Conservation (phyloP, 768 basidiomycete species). For the Suillus weaverae region DNA sequence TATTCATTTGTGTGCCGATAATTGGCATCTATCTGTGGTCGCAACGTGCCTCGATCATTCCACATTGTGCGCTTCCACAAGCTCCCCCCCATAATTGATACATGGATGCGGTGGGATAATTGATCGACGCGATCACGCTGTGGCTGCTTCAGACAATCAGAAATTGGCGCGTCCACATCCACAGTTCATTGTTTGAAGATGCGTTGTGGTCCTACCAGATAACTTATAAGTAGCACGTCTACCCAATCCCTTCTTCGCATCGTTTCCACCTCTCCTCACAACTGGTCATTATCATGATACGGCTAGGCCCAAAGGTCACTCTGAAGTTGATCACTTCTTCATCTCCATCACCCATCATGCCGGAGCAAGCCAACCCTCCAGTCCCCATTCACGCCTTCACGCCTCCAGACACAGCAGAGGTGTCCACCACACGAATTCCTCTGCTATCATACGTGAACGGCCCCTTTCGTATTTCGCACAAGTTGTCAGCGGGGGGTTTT, state of each 20-base stretch:
- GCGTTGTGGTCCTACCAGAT: background rate
- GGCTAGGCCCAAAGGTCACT: conserved; percentile 8
- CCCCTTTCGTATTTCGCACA: conserved; percentile 23
- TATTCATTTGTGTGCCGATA: background rate
- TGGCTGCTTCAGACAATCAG: background rate
- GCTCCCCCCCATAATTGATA: background rate
- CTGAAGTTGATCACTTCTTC: conserved; percentile 11
- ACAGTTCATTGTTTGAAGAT: background rate
- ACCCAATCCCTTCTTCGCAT: background rate
- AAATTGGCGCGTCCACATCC: conserved; percentile 12
- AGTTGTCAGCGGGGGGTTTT: conserved; percentile 22
- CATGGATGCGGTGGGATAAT: background rate
- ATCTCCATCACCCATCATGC: background rate
- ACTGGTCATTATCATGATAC: conserved; percentile 12
- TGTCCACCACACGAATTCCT: background rate
- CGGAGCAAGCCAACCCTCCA: background rate
- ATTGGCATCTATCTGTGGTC: background rate
- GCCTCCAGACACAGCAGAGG: background rate
- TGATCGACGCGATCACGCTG: background rate
- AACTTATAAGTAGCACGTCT: background rate
- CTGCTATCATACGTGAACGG: conserved; percentile 8
- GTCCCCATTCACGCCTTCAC: background rate
- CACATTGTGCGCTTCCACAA: background rate
- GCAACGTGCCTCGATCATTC: background rate
- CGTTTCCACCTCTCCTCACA: background rate